These are phyloP conservation scores for Coffea canephora DNA, from an alignment of 257 asterid genomes.

Conservation along the genomic window DNA sequence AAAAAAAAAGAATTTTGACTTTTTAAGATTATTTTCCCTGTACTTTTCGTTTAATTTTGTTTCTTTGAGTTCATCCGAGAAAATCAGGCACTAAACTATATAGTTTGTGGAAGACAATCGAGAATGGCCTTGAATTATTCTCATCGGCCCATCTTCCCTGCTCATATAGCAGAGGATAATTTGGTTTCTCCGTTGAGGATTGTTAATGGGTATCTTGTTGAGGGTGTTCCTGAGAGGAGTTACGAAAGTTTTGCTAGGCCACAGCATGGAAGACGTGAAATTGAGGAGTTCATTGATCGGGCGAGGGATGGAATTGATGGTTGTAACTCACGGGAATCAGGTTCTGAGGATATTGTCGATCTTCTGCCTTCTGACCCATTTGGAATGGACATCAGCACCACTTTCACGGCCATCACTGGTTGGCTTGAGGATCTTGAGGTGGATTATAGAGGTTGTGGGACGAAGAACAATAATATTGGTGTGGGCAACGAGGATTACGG, in stretches of 20 bases:
- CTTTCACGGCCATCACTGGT: conserved; percentile 73
- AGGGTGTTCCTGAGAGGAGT: conserved; percentile 53
- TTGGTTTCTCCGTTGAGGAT: conserved; percentile 60
- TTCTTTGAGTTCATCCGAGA: conserved; percentile 13
- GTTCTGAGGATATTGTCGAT: conserved; percentile 49
- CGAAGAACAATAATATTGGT: conserved; percentile 22
- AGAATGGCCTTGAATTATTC: conserved; percentile 93
- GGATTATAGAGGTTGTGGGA: conserved; percentile 46
- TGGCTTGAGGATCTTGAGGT: conserved; percentile 72
- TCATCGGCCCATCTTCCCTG: conserved; percentile 52
- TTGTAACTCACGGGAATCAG: conserved; percentile 44
- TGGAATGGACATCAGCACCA: conserved; percentile 73
- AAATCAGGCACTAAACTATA: conserved; percentile 2
- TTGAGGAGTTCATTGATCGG: conserved; percentile 34
- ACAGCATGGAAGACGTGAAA: conserved; percentile 32
- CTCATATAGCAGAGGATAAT: conserved; percentile 60
- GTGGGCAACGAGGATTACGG: conserved; percentile 41
- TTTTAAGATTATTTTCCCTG: not conserved
- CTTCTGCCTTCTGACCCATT: conserved; percentile 90
- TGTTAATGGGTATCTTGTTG: conserved; percentile 58
- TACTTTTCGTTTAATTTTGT: not conserved
- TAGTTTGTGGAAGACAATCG: conserved; percentile 39
- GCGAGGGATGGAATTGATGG: conserved; percentile 40
- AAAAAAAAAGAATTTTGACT: conserved; percentile 9
- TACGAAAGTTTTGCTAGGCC: conserved; percentile 47